Evolutionary conservation across 768 basidiomycete species (phyloP).

Genomic region (Tricholoma hemisulphureum): DNA sequence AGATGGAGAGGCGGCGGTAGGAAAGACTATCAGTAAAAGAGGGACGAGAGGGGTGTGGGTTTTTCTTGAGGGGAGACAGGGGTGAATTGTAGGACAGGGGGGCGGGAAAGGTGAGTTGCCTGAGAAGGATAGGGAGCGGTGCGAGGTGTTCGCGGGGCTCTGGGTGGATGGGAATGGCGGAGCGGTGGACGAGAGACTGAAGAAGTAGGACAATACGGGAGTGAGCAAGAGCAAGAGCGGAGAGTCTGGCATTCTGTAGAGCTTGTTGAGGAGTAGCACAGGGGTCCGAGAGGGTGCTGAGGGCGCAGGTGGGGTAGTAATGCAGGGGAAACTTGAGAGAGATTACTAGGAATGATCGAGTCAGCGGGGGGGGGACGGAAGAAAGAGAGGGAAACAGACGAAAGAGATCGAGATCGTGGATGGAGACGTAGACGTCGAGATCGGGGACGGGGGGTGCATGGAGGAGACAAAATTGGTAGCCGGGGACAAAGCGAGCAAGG

Average conservation of each 20-base stretch:
- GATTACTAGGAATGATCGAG: slow-evolving; percentile 42
- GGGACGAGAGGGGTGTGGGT: slow-evolving; percentile 4
- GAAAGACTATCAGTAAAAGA: slow-evolving; percentile 6
- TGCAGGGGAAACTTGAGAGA: slow-evolving; percentile 67
- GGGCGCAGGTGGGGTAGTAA: slow-evolving; percentile 67
- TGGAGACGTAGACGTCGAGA: slow-evolving; percentile 49
- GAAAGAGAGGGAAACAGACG: slow-evolving; percentile 44
- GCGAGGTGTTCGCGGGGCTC: slow-evolving; percentile 45
- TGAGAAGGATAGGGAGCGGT: slow-evolving; percentile 31
- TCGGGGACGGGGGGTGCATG: slow-evolving; percentile 38
- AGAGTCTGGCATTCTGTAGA: slow-evolving; percentile 36
- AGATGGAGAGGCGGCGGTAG: slow-evolving; percentile 35
- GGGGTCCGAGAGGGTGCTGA: slow-evolving; percentile 54
- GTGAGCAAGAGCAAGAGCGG: slow-evolving; percentile 57
- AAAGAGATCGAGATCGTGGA: slow-evolving; percentile 63
- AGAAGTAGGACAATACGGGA: slow-evolving; percentile 73
- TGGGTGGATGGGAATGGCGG: slow-evolving; percentile 42
- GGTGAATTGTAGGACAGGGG: slow-evolving; percentile 53
- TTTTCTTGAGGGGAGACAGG: slow-evolving; percentile 9
- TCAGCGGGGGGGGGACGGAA: slow-evolving; percentile 1
- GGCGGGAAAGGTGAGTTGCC: slow-evolving; percentile 72
- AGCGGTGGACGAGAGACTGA: slow-evolving; percentile 70
- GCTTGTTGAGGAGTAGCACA: slow-evolving; percentile 34
- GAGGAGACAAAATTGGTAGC: slow-evolving; percentile 46
- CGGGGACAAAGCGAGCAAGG: slow-evolving; percentile 54